These are phyloP conservation scores for Candida chilensis DNA, from an alignment of 805 yeast genomes.

Conservation along the genomic window DNA sequence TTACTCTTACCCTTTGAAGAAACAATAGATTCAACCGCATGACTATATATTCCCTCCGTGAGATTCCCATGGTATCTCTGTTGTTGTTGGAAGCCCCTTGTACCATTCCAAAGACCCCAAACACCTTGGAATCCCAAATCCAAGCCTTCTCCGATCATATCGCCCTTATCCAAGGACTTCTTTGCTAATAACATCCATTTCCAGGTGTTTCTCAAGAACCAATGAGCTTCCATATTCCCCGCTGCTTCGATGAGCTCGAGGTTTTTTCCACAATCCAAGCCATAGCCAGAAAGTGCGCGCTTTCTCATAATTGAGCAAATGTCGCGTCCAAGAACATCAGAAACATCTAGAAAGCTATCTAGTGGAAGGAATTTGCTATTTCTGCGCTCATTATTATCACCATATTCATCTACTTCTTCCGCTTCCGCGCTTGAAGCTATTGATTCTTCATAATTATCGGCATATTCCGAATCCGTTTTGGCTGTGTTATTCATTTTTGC, in stretches of 20 bases:
- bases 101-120: conserved; percentile 81
- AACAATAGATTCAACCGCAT: conserved; percentile 5
- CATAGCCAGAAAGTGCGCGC: conserved; percentile 69
- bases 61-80: conserved; percentile 26
- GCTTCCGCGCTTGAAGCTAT: conserved; percentile 3
- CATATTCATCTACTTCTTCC: conserved; percentile 17
- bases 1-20: conserved; percentile 23
- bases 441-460: conserved; percentile 3
- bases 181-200: conserved; percentile 78
- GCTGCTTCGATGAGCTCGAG: conserved; percentile 47
- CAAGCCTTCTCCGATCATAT: conserved; percentile 58
- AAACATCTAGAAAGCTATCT: conserved; percentile 17
- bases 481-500: too few relatives aligned
- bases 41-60: conserved; percentile 11
- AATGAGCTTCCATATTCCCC: conserved; percentile 41
- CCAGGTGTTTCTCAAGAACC: conserved; percentile 68
- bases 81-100: conserved; percentile 39
- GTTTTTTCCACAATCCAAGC: conserved; percentile 57
- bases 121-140: conserved; percentile 89
- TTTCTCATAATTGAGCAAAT: conserved; percentile 63
- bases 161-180: conserved; percentile 51
- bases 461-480: too few relatives aligned
- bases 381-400: conserved; percentile 14
- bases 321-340: conserved; percentile 55
- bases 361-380: conserved; percentile 12